Percentiles rank a stretch among this genome's conserved stretches.
Evolutionary conservation across 768 basidiomycete genomes (phyloP).

Genomic region (Naganishia vishniacii): DNA sequence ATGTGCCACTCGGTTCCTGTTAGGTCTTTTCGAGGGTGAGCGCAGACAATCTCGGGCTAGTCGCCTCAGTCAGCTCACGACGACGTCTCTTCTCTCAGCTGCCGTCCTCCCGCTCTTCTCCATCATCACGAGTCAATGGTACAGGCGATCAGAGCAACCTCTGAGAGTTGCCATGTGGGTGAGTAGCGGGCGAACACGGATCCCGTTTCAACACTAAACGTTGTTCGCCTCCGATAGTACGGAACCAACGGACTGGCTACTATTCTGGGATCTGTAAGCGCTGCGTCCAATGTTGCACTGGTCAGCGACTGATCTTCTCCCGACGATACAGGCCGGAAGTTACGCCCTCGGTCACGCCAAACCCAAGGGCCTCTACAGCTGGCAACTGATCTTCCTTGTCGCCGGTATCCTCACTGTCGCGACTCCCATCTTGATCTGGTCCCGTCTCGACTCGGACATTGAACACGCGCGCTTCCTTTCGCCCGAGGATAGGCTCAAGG

Average conservation of each 20-base stretch:
- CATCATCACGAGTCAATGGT: slow-evolving; percentile 50
- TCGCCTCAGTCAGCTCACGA: background rate
- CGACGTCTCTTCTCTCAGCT: slow-evolving; percentile 1
- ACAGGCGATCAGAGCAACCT: slow-evolving; percentile 53
- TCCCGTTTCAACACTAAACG: background rate
- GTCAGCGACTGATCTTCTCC: background rate
- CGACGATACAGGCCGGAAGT: background rate
- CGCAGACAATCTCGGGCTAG: no score
- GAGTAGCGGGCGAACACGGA: background rate
- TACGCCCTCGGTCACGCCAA: slow-evolving; percentile 39
- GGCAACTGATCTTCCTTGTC: slow-evolving; percentile 44
- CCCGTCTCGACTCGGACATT: slow-evolving; percentile 36
- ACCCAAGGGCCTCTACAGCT: slow-evolving; percentile 30
- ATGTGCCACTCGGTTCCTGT: slow-evolving; percentile 46
- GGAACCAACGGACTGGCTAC: slow-evolving; percentile 43
- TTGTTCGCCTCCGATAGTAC: slow-evolving; percentile 30
- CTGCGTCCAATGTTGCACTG: no score
- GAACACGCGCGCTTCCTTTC: slow-evolving; percentile 39
- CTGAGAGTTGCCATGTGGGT: slow-evolving; percentile 51
- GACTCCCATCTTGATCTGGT: slow-evolving; percentile 40
- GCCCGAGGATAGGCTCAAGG: slow-evolving; percentile 39
- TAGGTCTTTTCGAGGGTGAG: slow-evolving; percentile 46
- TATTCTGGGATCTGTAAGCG: slow-evolving; percentile 33
- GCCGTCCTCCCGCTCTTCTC: slow-evolving; percentile 49
- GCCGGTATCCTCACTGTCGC: slow-evolving; percentile 40